phyloP scores from a whole-genome alignment of 108 stramenopile genomes.

The Nitzschia sp. region DNA sequence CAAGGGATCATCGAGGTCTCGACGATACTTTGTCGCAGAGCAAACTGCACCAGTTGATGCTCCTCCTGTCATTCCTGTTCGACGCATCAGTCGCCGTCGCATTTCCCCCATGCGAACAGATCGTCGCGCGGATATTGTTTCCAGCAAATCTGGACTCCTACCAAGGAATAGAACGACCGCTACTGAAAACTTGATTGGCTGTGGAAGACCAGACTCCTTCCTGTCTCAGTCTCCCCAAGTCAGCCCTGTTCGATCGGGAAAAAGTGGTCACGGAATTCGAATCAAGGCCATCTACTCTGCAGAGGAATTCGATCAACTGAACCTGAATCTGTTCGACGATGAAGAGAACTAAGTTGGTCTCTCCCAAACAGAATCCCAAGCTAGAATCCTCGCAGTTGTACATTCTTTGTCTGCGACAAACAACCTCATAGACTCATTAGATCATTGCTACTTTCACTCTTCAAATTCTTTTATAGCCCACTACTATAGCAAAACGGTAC shows the following conservation, averaged over 20 bases:
- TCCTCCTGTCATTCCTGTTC: too few relatives aligned
- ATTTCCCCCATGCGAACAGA: background rate
- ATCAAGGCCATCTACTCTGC: conserved; percentile 3
- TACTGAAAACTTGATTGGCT: background rate
- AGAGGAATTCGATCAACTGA: conserved; percentile 5
- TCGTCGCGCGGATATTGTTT: background rate
- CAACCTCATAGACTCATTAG: too few relatives aligned
- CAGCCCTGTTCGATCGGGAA: background rate
- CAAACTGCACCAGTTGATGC: too few relatives aligned
- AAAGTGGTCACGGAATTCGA: conserved; percentile 12
- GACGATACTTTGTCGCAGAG: too few relatives aligned
- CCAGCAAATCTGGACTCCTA: background rate
- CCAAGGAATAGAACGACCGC: background rate
- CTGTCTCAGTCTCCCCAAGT: background rate
- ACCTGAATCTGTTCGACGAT: background rate
- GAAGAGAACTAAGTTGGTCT: background rate
- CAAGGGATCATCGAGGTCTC: too few relatives aligned
- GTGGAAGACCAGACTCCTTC: background rate
- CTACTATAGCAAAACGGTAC: too few relatives aligned
- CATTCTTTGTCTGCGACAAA: too few relatives aligned
- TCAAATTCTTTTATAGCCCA: too few relatives aligned
- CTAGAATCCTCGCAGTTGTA: too few relatives aligned
- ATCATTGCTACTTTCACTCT: too few relatives aligned
- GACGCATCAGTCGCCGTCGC: too few relatives aligned
- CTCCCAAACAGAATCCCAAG: too few relatives aligned